These are phyloP conservation scores for Auriscalpium vulgare DNA, from an alignment of 768 basidiomycete species.

Conservation along the genomic window DNA sequence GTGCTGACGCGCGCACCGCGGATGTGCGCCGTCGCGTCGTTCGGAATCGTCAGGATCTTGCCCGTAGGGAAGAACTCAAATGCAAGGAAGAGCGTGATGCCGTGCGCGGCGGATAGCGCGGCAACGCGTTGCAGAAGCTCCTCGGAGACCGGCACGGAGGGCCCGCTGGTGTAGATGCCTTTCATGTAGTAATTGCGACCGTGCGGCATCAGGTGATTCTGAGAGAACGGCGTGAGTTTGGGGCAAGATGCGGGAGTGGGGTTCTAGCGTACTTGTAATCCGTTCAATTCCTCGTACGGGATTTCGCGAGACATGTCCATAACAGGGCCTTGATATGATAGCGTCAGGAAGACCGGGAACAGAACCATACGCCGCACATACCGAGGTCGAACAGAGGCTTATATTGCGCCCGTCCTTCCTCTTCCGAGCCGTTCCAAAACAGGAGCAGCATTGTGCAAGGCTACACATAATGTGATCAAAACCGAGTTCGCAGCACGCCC, in stretches of 20 bases:
- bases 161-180: slow-evolving; percentile 2
- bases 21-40: slow-evolving; percentile 9
- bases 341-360: background rate
- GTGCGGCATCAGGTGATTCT: slow-evolving; percentile 7
- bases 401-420: slow-evolving; percentile 17
- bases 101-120: background rate
- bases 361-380: background rate
- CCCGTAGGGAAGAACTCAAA: slow-evolving; percentile 6
- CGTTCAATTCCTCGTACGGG: slow-evolving; percentile 13
- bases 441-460: slow-evolving; percentile 9
- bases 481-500: background rate
- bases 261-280: slow-evolving; percentile 6
- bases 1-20: slow-evolving; percentile 2
- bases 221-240: background rate
- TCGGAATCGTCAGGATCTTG: slow-evolving; percentile 11
- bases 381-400: slow-evolving; percentile 19
- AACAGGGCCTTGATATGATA: slow-evolving; percentile 10
- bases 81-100: background rate
- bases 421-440: slow-evolving; percentile 21
- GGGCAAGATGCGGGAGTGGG: background rate
- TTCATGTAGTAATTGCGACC: slow-evolving; percentile 11
- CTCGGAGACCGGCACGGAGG: background rate
- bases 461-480: slow-evolving; percentile 2
- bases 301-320: slow-evolving; percentile 14
- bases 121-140: background rate